phyloP scores from a whole-genome alignment of 2,329 filamentous ascomycete species.

The Beauveria bassiana region DNA sequence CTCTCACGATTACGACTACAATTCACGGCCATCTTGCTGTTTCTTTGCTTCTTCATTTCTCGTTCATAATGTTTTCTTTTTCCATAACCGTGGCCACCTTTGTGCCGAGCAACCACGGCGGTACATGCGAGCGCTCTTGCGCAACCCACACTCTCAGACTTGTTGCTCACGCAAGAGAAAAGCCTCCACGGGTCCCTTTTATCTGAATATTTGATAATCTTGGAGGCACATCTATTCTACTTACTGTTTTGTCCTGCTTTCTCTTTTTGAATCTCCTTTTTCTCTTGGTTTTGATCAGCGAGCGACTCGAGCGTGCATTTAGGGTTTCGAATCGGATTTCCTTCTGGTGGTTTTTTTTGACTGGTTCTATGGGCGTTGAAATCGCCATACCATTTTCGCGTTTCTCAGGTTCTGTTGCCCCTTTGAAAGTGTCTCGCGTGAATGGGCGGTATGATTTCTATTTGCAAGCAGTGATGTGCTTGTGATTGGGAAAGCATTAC shows the following conservation, averaged over 20 bases:
- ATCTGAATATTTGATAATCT: constrained; percentile 17
- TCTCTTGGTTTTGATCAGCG: constrained; percentile 13
- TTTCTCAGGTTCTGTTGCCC: neutral
- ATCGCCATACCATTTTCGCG: neutral
- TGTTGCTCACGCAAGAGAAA: constrained; percentile 41
- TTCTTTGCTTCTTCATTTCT: constrained; percentile 15
- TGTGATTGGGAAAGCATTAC: neutral
- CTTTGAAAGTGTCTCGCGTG: neutral
- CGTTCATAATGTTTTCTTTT: constrained; percentile 13
- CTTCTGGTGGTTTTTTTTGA: constrained; percentile 17
- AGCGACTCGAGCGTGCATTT: constrained; percentile 13
- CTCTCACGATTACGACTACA: constrained; percentile 28
- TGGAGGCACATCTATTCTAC: constrained; percentile 24
- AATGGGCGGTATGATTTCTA: neutral
- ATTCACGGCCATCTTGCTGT: constrained; percentile 13
- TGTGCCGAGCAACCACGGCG: constrained; percentile 17
- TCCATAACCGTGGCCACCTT: constrained; percentile 13
- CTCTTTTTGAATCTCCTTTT: constrained; percentile 9
- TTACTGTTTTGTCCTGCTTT: constrained; percentile 18
- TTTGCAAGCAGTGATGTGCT: neutral
- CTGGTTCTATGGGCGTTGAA: constrained; percentile 8
- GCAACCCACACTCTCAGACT: constrained; percentile 27
- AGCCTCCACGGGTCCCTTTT: constrained; percentile 17
- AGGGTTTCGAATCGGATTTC: constrained; percentile 19
- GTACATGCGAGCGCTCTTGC: constrained; percentile 25